Evolutionary conservation across 2,329 filamentous ascomycete species (phyloP).

Genomic region (Juglanconis oblonga): DNA sequence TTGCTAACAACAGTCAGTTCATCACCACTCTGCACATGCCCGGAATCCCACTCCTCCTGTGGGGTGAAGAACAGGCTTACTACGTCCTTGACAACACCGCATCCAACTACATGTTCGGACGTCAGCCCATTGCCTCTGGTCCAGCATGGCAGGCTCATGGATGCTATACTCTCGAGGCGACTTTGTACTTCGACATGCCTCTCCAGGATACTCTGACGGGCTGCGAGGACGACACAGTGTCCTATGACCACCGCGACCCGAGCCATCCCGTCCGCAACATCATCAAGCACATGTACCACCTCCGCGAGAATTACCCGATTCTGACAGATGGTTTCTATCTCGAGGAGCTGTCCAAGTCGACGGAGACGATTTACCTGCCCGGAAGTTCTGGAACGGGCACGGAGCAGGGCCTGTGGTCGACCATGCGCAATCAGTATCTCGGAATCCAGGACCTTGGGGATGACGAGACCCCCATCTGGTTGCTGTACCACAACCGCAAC

Average conservation of each 20-base stretch:
- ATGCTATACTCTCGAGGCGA: conserved; percentile 55
- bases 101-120: conserved; percentile 62
- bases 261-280: conserved; percentile 60
- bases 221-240: conserved; percentile 52
- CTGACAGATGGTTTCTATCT: conserved; percentile 59
- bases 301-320: conserved; percentile 53
- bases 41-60: conserved; percentile 43
- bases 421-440: conserved; percentile 52
- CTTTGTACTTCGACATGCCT: conserved; percentile 57
- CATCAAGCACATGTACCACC: conserved; percentile 59
- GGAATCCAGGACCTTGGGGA: conserved; percentile 33
- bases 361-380: conserved; percentile 47
- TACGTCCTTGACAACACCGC: conserved; percentile 64
- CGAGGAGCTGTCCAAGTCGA: conserved; percentile 55
- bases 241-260: conserved; percentile 61
- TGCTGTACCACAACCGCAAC: conserved; percentile 50
- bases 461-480: conserved; percentile 48
- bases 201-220: conserved; percentile 50
- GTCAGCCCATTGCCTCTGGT: conserved; percentile 59
- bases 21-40: conserved; percentile 49
- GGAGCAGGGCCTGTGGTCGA: conserved; percentile 55
- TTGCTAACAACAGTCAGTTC: conserved; percentile 37
- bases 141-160: conserved; percentile 64
- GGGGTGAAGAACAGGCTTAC: conserved; percentile 65
- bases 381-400: conserved; percentile 51